These are phyloP conservation scores for Penicillium salamii DNA, from an alignment of 495 filamentous ascomycete species.

Conservation along the genomic window DNA sequence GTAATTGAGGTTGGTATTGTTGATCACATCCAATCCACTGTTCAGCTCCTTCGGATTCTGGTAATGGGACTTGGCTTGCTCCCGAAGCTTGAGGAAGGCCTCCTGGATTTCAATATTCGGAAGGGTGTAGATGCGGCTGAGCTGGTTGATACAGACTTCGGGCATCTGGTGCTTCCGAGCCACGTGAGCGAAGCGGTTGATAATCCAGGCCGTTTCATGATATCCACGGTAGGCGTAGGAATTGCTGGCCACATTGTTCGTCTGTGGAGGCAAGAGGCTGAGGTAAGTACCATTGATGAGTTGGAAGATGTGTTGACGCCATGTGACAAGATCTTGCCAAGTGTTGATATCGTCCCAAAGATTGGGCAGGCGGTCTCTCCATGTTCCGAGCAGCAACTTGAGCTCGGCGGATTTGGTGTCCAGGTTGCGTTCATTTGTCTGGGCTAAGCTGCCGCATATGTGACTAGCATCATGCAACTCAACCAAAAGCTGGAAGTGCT, in stretches of 20 bases:
- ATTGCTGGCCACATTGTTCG: constrained; percentile 73
- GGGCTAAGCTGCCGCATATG: constrained; percentile 82
- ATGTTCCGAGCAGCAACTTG: constrained; percentile 89
- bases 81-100: constrained; percentile 92
- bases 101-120: constrained; percentile 99
- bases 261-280: constrained; percentile 74
- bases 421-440: constrained; percentile 80
- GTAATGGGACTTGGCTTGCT: constrained; percentile 98
- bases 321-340: constrained; percentile 98
- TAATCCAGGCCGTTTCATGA: constrained; percentile 99
- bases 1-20: constrained; percentile 98
- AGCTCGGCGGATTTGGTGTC: constrained; percentile 94
- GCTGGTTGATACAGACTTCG: constrained; percentile 93
- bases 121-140: constrained; percentile 95
- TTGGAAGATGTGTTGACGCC: constrained; percentile 98
- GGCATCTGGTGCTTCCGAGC: constrained; percentile 95
- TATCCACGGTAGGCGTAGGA: constrained; percentile 96
- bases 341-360: constrained; percentile 99
- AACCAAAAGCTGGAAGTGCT: constrained; percentile 98
- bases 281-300: constrained; percentile 95
- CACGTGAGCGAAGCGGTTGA: constrained; percentile 97
- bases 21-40: constrained; percentile 94
- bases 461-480: constrained; percentile 97
- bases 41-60: constrained; percentile 89
- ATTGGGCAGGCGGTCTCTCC: constrained; percentile 94